phyloP scores from a whole-genome alignment of 768 basidiomycete genomes.

The Chalciporus sphaerocephalus region DNA sequence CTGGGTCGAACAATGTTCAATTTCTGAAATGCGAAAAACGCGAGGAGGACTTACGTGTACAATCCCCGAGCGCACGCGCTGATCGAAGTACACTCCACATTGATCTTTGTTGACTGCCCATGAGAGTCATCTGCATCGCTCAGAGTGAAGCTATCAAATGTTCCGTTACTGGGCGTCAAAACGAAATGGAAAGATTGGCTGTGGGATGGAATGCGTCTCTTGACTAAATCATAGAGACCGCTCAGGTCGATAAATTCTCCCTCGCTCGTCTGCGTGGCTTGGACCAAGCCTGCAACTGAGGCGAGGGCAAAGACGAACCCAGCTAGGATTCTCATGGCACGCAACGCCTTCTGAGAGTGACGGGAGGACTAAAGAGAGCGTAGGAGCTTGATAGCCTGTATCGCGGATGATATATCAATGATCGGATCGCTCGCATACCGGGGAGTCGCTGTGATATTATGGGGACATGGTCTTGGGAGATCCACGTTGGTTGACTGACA shows the following conservation, averaged over 20 bases:
- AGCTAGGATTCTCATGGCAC: slow-evolving; percentile 1
- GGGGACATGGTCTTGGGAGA: no score
- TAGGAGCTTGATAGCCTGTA: no score
- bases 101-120: slow-evolving; percentile 15
- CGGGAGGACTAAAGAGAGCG: no score
- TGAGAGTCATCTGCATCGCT: slow-evolving; percentile 19
- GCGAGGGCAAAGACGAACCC: neutral
- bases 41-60: slow-evolving; percentile 31
- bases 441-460: no score
- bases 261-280: neutral
- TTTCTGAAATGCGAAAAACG: neutral
- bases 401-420: neutral
- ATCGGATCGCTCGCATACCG: neutral
- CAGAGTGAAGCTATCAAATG: slow-evolving; percentile 32
- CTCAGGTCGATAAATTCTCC: slow-evolving; percentile 10
- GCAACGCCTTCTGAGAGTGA: neutral
- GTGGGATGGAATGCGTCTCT: slow-evolving; percentile 35
- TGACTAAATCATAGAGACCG: slow-evolving; percentile 34
- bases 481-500: no score
- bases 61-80: slow-evolving; percentile 38
- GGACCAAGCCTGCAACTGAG: neutral
- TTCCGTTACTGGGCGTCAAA: slow-evolving; percentile 17
- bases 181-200: slow-evolving; percentile 30
- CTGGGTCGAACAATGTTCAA: slow-evolving; percentile 9
- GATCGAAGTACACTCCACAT: slow-evolving; percentile 33